These are phyloP conservation scores for Blastobotrys apis DNA, from an alignment of 1,139 yeast genomes.

Conservation along the genomic window DNA sequence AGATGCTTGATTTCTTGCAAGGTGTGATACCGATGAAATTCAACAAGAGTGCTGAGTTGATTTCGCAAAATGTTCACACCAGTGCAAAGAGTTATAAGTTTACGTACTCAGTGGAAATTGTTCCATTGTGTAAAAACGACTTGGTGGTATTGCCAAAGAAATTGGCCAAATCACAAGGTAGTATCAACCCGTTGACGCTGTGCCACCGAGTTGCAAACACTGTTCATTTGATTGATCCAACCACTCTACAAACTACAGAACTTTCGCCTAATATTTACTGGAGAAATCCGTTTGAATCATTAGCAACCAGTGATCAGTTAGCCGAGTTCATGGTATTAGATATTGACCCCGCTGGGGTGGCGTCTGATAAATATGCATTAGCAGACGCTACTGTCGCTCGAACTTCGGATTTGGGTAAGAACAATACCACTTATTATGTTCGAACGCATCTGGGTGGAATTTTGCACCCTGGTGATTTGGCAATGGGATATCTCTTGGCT, in stretches of 20 bases:
- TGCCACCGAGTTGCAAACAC: conserved; percentile 82
- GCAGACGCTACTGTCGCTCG: conserved; percentile 92
- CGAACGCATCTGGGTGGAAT: conserved; percentile 92
- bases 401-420: conserved; percentile 80
- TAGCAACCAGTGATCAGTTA: conserved; percentile 70
- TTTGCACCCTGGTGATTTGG: conserved; percentile 95
- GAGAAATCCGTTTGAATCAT: conserved; percentile 74
- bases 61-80: conserved; percentile 87
- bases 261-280: conserved; percentile 68
- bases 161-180: conserved; percentile 78
- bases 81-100: conserved; percentile 85
- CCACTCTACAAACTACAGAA: conserved; percentile 73
- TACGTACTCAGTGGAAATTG: conserved; percentile 87
- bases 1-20: conserved; percentile 84
- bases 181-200: conserved; percentile 50
- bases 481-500: conserved; percentile 78
- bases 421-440: conserved; percentile 75
- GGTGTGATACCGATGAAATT: conserved; percentile 80
- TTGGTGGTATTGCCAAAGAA: conserved; percentile 86
- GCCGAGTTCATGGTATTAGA: conserved; percentile 88
- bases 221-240: conserved; percentile 79
- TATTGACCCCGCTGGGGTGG: conserved; percentile 85
- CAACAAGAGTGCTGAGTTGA: conserved; percentile 83
- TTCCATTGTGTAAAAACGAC: conserved; percentile 95
- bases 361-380: conserved; percentile 69